These are phyloP conservation scores for Oxytropis ochrocephala DNA, from an alignment of 306 rosid genomes.

Conservation along the genomic window DNA sequence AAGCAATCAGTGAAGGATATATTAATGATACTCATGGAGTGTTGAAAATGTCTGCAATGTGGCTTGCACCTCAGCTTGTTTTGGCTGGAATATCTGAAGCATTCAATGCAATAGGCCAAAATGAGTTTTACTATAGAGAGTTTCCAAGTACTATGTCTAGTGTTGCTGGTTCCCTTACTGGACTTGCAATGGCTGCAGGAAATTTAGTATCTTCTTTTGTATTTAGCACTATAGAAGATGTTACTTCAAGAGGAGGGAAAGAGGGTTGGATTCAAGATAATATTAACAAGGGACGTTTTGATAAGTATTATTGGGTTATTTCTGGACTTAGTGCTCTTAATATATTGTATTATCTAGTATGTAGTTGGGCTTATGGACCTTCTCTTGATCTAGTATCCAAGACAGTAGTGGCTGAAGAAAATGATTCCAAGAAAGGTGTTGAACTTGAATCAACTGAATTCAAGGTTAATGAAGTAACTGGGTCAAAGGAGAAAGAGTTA, in stretches of 20 bases:
- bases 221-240: conserved; percentile 31
- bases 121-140: conserved; percentile 62
- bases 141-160: conserved; percentile 63
- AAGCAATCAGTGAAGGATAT: conserved; percentile 36
- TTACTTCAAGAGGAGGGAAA: conserved; percentile 53
- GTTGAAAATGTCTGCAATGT: conserved; percentile 53
- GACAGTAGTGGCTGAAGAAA: neutral
- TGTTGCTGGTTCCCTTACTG: conserved; percentile 41
- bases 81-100: conserved; percentile 66
- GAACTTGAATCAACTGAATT: neutral
- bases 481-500: no score
- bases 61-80: conserved; percentile 57
- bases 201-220: conserved; percentile 43
- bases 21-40: conserved; percentile 23
- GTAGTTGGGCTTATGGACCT: conserved; percentile 73
- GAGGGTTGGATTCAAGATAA: conserved; percentile 53
- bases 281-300: conserved; percentile 50
- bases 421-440: conserved; percentile 9
- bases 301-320: conserved; percentile 50
- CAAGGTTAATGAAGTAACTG: no score
- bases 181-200: conserved; percentile 52
- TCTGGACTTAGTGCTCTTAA: conserved; percentile 36
- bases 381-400: conserved; percentile 19
- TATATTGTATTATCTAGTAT: conserved; percentile 34
- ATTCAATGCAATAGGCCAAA: conserved; percentile 55